These are phyloP conservation scores for Helminthosporium solani DNA, from an alignment of 2,329 filamentous ascomycete genomes.

Conservation along the genomic window DNA sequence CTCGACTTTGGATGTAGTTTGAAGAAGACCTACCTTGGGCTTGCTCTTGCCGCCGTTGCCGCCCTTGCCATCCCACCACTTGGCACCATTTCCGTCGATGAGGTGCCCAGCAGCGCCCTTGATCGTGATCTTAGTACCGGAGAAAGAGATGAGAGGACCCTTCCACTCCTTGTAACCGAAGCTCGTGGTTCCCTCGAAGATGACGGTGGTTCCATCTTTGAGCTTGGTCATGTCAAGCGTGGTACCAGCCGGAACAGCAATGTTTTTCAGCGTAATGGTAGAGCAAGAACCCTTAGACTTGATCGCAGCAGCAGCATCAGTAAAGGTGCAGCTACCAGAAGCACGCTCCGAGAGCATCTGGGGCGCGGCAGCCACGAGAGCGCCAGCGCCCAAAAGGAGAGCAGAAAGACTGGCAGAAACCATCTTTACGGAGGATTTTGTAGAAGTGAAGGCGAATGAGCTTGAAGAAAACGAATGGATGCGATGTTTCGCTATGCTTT, in stretches of 20 bases:
- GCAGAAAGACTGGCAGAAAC: conserved; percentile 9
- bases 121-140: conserved; percentile 60
- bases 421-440: conserved; percentile 12
- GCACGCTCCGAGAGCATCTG: conserved; percentile 24
- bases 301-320: conserved; percentile 50
- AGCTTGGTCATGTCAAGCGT: conserved; percentile 61
- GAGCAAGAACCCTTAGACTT: conserved; percentile 55
- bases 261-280: conserved; percentile 54
- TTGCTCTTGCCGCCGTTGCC: conserved; percentile 49
- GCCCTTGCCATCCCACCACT: conserved; percentile 54
- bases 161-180: conserved; percentile 67
- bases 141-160: conserved; percentile 63
- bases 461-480: conserved; percentile 17
- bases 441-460: conserved; percentile 10
- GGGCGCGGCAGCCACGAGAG: conserved; percentile 33
- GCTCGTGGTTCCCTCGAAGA: conserved; percentile 66
- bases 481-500: conserved; percentile 3
- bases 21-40: conserved; percentile 26
- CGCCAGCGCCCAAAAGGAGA: conserved; percentile 24
- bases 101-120: conserved; percentile 57
- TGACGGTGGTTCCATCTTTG: conserved; percentile 55
- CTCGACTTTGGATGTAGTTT: not conserved
- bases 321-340: conserved; percentile 57
- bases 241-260: conserved; percentile 58
- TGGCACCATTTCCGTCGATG: conserved; percentile 58